Evolutionary conservation across 768 basidiomycete genomes (phyloP).

Genomic region (Trametes gibbosa): DNA sequence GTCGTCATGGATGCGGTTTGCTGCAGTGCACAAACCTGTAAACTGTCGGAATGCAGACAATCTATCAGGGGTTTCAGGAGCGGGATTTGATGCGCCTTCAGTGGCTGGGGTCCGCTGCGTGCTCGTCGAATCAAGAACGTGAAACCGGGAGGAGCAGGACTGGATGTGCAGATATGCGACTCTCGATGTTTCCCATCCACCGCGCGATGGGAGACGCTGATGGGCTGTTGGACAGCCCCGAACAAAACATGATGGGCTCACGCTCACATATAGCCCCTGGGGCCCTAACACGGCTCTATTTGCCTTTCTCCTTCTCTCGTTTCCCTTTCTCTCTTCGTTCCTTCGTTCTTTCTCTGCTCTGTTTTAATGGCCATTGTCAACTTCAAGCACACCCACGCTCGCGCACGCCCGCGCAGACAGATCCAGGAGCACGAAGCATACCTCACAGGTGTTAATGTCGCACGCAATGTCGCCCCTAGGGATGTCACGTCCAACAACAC

Average conservation of each 20-base stretch:
- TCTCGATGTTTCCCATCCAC: background rate
- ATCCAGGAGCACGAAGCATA: background rate
- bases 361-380: slow-evolving; percentile 18
- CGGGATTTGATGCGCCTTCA: background rate
- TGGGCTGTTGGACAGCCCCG: slow-evolving; percentile 17
- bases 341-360: slow-evolving; percentile 8
- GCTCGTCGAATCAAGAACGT: background rate
- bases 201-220: slow-evolving; percentile 3
- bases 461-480: background rate
- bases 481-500: slow-evolving; percentile 3
- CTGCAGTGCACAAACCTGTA: background rate
- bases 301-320: slow-evolving; percentile 12
- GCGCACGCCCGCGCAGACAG: background rate
- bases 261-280: slow-evolving; percentile 9
- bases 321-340: slow-evolving; percentile 8
- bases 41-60: background rate
- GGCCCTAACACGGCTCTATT: slow-evolving; percentile 2
- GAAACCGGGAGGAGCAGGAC: background rate
- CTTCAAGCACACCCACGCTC: slow-evolving; percentile 1
- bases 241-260: slow-evolving; percentile 10
- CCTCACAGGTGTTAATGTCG: background rate
- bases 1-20: slow-evolving; percentile 11
- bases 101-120: slow-evolving; percentile 10
- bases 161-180: background rate
- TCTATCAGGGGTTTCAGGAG: slow-evolving; percentile 10